These are phyloP conservation scores for Ophiostoma angusticollis DNA, from an alignment of 2,329 filamentous ascomycete genomes.

Conservation along the genomic window DNA sequence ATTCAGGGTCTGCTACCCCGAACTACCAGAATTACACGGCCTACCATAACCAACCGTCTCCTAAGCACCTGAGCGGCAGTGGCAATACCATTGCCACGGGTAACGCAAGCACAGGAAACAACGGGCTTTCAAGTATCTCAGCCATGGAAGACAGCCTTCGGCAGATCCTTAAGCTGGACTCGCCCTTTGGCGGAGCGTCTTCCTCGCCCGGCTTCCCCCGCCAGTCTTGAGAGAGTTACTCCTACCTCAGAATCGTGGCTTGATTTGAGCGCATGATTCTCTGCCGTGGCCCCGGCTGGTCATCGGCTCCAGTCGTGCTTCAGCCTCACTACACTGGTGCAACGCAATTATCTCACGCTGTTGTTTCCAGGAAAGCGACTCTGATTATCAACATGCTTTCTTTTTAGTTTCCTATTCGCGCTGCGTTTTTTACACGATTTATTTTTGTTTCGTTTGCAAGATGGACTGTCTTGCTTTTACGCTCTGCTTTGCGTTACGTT, in stretches of 20 bases:
- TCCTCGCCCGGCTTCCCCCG: not conserved
- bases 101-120: slow-evolving; percentile 1
- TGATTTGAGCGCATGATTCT: too few relatives aligned
- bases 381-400: not conserved
- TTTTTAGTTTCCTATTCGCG: not conserved
- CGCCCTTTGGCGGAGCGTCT: slow-evolving; percentile 9
- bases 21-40: not conserved
- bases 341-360: slow-evolving; percentile 7
- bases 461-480: not conserved
- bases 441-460: not conserved
- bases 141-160: slow-evolving; percentile 42
- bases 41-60: not conserved
- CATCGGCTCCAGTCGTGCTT: too few relatives aligned
- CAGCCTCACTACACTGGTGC: not conserved
- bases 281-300: too few relatives aligned
- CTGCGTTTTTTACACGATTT: not conserved
- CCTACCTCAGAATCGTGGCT: not conserved
- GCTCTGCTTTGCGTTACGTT: slow-evolving; percentile 5
- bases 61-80: not conserved
- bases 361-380: not conserved
- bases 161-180: slow-evolving; percentile 34
- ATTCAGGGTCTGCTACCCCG: slow-evolving; percentile 2
- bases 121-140: slow-evolving; percentile 24
- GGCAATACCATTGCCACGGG: too few relatives aligned
- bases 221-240: not conserved